Percentiles rank a stretch among this genome's conserved stretches.
Conservation (phyloP, 305 asterid genomes). For the Fraxinus ornus region DNA sequence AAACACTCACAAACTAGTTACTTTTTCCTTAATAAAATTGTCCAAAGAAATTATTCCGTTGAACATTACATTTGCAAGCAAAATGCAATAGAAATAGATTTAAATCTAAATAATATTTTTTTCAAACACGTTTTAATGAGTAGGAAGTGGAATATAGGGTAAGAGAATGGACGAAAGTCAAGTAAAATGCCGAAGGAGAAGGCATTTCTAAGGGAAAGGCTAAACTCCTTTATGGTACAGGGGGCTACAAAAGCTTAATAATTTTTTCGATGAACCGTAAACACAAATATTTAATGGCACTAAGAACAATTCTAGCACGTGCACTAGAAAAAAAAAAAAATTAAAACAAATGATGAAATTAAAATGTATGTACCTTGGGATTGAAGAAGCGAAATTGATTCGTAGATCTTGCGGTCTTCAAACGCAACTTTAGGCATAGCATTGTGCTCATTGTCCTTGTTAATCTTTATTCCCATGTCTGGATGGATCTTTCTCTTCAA, state of each 20-base stretch:
- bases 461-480: conserved; percentile 26
- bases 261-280: too few species aligned
- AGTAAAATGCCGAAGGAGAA: too few species aligned
- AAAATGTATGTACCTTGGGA: conserved; percentile 34
- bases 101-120: too few species aligned
- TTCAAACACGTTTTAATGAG: too few species aligned
- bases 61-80: not conserved
- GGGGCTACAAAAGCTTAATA: too few species aligned
- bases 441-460: not conserved
- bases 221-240: too few species aligned
- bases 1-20: not conserved
- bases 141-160: not conserved
- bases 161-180: too few species aligned
- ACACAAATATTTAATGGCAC: not conserved
- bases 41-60: not conserved
- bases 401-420: conserved; percentile 13
- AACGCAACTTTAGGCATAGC: conserved; percentile 17
- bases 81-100: not conserved
- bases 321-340: too few species aligned
- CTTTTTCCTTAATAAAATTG: not conserved
- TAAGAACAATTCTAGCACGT: not conserved
- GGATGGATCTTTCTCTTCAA: conserved; percentile 77
- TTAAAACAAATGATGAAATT: not conserved
- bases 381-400: conserved; percentile 45
- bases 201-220: too few species aligned